Evolutionary conservation across 768 basidiomycete genomes (phyloP).

Genomic region (Amanita phalloides): DNA sequence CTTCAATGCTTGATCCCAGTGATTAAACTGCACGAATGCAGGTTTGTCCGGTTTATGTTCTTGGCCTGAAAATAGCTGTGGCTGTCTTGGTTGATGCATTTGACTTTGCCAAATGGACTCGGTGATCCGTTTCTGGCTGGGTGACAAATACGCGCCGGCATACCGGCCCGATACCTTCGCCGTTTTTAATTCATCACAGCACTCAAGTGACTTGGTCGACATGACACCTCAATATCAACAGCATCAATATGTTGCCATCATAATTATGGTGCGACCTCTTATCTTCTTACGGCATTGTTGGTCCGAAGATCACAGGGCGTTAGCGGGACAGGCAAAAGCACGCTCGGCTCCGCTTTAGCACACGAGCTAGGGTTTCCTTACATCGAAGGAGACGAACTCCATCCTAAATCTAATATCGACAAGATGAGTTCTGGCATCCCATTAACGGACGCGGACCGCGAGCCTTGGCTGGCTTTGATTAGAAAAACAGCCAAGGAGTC

Average conservation of each 20-base stretch:
- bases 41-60: constrained; percentile 24
- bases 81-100: background rate
- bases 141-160: background rate
- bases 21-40: constrained; percentile 27
- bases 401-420: constrained; percentile 68
- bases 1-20: constrained; percentile 53
- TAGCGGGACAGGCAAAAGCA: constrained; percentile 64
- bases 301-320: constrained; percentile 40
- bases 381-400: constrained; percentile 84
- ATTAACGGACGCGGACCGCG: constrained; percentile 71
- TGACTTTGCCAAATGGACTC: too few relatives aligned
- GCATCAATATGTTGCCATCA: constrained; percentile 20
- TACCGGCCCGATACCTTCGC: too few relatives aligned
- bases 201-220: too few relatives aligned
- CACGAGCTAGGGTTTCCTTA: constrained; percentile 56
- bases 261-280: constrained; percentile 37
- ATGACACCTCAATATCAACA: background rate
- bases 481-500: constrained; percentile 49
- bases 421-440: constrained; percentile 81
- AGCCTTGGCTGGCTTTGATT: constrained; percentile 76
- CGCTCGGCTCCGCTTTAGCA: constrained; percentile 57
- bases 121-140: background rate
- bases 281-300: background rate
- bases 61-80: background rate
- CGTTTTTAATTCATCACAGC: too few relatives aligned